These are phyloP conservation scores for Apiospora aurea DNA, from an alignment of 2,329 filamentous ascomycete genomes.

Conservation along the genomic window DNA sequence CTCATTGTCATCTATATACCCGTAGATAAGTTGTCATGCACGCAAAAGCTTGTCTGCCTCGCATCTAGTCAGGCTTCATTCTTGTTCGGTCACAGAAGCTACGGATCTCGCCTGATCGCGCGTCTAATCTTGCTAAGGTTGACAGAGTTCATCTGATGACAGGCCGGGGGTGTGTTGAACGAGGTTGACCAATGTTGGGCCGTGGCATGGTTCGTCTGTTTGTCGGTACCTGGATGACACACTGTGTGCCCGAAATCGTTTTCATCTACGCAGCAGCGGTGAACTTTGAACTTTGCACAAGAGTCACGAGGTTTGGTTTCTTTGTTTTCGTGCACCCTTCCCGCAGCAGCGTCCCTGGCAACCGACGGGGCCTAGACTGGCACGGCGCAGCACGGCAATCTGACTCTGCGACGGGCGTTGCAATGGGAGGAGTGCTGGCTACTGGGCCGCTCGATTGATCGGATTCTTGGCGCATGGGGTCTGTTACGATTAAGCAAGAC, in stretches of 20 bases:
- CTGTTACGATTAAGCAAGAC: not conserved
- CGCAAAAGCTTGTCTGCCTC: slow-evolving; percentile 2
- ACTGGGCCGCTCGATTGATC: not conserved
- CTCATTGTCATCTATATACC: not conserved
- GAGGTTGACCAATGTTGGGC: not conserved
- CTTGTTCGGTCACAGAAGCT: not conserved
- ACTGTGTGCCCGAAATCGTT: not conserved
- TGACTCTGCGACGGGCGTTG: not conserved
- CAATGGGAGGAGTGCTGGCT: not conserved
- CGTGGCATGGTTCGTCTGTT: not conserved
- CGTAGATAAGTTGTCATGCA: not conserved
- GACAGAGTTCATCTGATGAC: not conserved
- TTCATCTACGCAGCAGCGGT: not conserved
- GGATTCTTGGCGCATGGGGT: not conserved
- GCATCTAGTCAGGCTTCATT: not conserved
- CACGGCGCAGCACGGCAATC: not conserved
- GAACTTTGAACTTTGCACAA: not conserved
- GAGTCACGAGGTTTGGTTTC: not conserved
- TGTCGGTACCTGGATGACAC: not conserved
- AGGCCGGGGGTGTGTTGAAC: not conserved
- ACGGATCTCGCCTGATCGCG: too few species aligned
- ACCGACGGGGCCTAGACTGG: not conserved
- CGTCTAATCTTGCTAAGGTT: not conserved
- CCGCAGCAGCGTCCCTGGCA: not conserved
- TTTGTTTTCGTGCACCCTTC: not conserved